Conservation (phyloP, 805 yeast species). For the Starmerella stigmatis region DNA sequence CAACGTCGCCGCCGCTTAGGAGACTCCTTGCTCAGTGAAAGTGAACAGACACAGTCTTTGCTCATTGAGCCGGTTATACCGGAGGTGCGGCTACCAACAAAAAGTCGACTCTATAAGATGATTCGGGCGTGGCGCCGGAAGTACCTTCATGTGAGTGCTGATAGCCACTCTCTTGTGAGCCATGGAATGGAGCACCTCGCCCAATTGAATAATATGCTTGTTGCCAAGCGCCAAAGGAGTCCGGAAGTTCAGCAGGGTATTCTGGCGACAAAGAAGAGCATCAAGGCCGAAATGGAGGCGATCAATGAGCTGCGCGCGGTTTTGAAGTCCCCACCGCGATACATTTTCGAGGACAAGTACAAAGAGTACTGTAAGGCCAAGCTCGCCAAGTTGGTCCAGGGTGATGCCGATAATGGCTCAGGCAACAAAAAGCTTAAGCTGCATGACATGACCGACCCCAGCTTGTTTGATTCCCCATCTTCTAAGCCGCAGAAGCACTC, state of each 20-base stretch:
- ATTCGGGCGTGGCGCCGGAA: background rate
- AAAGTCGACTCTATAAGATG: background rate
- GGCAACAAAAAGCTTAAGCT: too few relatives aligned
- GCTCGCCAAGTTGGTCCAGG: background rate
- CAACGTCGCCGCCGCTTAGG: background rate
- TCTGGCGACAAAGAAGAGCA: background rate
- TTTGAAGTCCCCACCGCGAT: background rate
- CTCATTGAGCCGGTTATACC: background rate
- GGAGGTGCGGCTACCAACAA: background rate
- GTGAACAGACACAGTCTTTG: background rate
- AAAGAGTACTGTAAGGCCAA: background rate
- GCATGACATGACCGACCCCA: too few relatives aligned
- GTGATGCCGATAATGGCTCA: background rate
- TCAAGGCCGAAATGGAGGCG: background rate
- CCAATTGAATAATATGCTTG: background rate
- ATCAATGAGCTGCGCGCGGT: background rate
- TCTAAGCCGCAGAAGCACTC: too few relatives aligned
- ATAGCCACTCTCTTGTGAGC: background rate
- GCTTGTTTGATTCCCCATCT: too few relatives aligned
- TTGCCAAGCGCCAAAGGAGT: background rate
- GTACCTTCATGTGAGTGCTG: background rate
- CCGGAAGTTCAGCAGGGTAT: background rate
- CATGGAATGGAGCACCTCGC: background rate
- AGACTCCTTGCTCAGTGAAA: background rate
- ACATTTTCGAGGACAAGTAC: background rate